Conservation (phyloP, 257 asterid species). For the Fraxinus pennsylvanica region DNA sequence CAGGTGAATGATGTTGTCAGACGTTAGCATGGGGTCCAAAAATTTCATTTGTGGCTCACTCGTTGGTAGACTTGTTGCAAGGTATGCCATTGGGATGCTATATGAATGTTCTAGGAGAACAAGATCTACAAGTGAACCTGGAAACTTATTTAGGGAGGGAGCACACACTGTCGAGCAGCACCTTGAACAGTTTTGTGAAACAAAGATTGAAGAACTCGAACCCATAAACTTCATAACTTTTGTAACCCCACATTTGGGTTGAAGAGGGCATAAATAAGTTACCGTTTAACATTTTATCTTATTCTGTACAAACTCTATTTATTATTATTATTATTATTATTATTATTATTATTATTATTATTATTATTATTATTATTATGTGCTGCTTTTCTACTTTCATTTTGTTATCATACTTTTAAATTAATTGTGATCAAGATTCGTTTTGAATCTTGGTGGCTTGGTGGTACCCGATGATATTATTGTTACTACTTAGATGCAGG, state of each 20-base stretch:
- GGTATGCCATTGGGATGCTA: conserved; percentile 82
- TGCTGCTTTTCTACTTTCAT: conserved; percentile 6
- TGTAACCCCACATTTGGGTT: conserved; percentile 93
- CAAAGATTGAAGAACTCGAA: conserved; percentile 70
- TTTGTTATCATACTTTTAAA: neutral
- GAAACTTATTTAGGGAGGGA: conserved; percentile 35
- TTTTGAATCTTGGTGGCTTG: neutral
- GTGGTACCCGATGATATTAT: neutral
- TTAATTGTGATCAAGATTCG: neutral
- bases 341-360: too few relatives aligned
- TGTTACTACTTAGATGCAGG: neutral
- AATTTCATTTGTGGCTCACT: conserved; percentile 90
- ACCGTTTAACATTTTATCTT: neutral
- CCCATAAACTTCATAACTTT: conserved; percentile 83
- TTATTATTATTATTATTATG: neutral
- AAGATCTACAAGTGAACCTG: conserved; percentile 29
- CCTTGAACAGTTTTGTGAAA: conserved; percentile 35
- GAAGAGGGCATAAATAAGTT: conserved; percentile 83
- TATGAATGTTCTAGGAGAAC: conserved; percentile 36
- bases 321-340: neutral
- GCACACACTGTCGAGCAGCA: conserved; percentile 26
- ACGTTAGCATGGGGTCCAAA: conserved; percentile 67
- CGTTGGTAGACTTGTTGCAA: conserved; percentile 90
- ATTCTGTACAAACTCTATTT: neutral
- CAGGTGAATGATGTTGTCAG: conserved; percentile 77